Conservation (phyloP, 1,139 yeast species). For the Yamadazyma atmosphaerica region DNA sequence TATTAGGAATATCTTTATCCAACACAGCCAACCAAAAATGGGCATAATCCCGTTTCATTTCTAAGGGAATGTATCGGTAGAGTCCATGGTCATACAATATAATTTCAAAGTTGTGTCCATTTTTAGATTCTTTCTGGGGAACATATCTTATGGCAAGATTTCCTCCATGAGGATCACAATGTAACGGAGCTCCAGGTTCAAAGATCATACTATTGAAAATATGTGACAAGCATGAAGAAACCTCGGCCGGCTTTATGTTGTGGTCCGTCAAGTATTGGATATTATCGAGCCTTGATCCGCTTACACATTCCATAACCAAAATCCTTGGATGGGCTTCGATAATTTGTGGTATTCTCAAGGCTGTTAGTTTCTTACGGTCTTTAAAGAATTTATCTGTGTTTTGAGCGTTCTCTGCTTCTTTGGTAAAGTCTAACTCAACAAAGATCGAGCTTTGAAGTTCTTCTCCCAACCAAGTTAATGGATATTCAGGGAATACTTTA, state of each 20-base stretch:
- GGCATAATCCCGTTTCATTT: conserved; percentile 79
- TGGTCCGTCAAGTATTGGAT: conserved; percentile 60
- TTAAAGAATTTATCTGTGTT: conserved; percentile 68
- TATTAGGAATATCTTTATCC: conserved; percentile 62
- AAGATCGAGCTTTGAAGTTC: conserved; percentile 84
- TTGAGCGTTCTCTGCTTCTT: conserved; percentile 81
- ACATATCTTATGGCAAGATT: conserved; percentile 76
- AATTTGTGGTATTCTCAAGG: conserved; percentile 76
- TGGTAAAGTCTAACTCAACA: conserved; percentile 83
- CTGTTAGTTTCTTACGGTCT: conserved; percentile 58
- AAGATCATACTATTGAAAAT: conserved; percentile 94
- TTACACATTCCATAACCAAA: conserved; percentile 83
- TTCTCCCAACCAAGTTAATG: conserved; percentile 90
- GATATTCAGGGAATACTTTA: conserved; percentile 87
- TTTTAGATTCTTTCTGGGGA: conserved; percentile 19
- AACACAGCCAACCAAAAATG: conserved; percentile 90
- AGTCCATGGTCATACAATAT: conserved; percentile 93
- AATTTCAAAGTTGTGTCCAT: conserved; percentile 83
- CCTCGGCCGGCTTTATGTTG: conserved; percentile 71
- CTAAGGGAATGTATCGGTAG: conserved; percentile 78
- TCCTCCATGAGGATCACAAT: conserved; percentile 99
- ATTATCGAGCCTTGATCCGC: conserved; percentile 84
- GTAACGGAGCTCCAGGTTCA: conserved; percentile 87
- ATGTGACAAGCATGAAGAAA: conserved; percentile 83
- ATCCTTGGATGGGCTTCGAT: conserved; percentile 67